These are phyloP conservation scores for Coemansia umbellata DNA, from an alignment of 192 early-diverging fungal genomes.

Conservation along the genomic window DNA sequence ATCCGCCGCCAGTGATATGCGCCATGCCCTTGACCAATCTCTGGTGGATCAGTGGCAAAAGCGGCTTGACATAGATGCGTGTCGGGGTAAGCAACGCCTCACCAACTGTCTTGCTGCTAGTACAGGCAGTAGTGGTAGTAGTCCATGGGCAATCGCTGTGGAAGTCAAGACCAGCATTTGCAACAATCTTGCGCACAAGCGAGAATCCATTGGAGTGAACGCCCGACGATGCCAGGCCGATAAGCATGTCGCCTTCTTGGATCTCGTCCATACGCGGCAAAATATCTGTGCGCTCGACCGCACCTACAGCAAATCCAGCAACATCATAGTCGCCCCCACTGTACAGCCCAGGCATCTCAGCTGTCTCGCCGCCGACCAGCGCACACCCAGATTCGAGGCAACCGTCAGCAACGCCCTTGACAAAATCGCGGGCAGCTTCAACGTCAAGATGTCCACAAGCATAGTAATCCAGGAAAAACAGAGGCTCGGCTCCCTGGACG, in stretches of 20 bases:
- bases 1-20: conserved; percentile 98
- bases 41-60: conserved; percentile 73
- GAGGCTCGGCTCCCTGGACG: conserved; percentile 97
- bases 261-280: conserved; percentile 81
- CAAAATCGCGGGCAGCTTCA: conserved; percentile 83
- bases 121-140: neutral
- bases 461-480: conserved; percentile 99
- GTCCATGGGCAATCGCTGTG: conserved; percentile 76
- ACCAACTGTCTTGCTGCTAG: conserved; percentile 59
- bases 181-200: conserved; percentile 88
- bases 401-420: conserved; percentile 91
- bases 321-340: conserved; percentile 81
- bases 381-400: conserved; percentile 88
- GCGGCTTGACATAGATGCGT: conserved; percentile 90
- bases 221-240: conserved; percentile 94
- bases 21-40: conserved; percentile 90
- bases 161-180: conserved; percentile 67
- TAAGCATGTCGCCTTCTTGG: conserved; percentile 72
- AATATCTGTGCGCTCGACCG: conserved; percentile 85
- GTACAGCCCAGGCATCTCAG: conserved; percentile 99
- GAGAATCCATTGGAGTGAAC: conserved; percentile 99
- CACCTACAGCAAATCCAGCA: conserved; percentile 96
- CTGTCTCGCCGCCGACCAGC: conserved; percentile 97
- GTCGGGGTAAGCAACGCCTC: conserved; percentile 89
- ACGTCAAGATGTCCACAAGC: conserved; percentile 93